Base-by-base conservation (phyloP, 2,329 filamentous ascomycete species). In the Rosellinia necatrix region DNA sequence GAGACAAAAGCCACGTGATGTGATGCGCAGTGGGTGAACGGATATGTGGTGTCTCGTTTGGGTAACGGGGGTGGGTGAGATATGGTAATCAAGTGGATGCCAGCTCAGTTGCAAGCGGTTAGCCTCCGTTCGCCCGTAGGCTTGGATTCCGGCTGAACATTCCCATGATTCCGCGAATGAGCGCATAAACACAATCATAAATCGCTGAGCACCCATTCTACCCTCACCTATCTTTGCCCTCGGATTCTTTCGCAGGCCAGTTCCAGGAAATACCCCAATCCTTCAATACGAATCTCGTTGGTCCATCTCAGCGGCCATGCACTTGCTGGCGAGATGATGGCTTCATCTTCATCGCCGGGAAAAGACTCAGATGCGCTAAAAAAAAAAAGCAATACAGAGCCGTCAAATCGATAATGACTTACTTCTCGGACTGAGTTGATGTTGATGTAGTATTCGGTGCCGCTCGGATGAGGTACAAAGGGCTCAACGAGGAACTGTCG, bases 381-480 rank as follows among this genome's bases (percentile, higher is more conserved):
- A 29, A 44, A 37, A 43, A 44, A 56, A 29, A 44, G 38, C 49
- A 60, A 48, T 46, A 53, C 30, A 52, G 25, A 29, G 10, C 35
- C 27, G 43, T 52, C 38, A 48, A 59, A 59, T 47, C 21, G 58
- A 24, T 49, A 43, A 53, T 50, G 49, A 87, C 92, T 87, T 87
- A 97, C 94, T 88, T 97, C 94, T 83, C 94, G 90, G 72, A 96
- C 92, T 63, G 94, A 97, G 86, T 97, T 94, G 83, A 99, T 99
- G 87, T 97, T 97, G 83, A 99, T 96, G 81, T 99, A 99, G 83
- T 97, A 97, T 80, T 99, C 94, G 64, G 93, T 97, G 75, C 92
- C 89, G 70, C 92, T 85, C 64, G 92, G 89, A 79, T 99, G 94
- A 71, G 93, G 94, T 62, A 97, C 92, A 73, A 99, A 97, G 49